A percentile compares a stretch with the other conserved stretches of the same genome.
Evolutionary conservation across 2,329 filamentous ascomycete species (phyloP).

Genomic region (Calonectria pseudoturangicola): DNA sequence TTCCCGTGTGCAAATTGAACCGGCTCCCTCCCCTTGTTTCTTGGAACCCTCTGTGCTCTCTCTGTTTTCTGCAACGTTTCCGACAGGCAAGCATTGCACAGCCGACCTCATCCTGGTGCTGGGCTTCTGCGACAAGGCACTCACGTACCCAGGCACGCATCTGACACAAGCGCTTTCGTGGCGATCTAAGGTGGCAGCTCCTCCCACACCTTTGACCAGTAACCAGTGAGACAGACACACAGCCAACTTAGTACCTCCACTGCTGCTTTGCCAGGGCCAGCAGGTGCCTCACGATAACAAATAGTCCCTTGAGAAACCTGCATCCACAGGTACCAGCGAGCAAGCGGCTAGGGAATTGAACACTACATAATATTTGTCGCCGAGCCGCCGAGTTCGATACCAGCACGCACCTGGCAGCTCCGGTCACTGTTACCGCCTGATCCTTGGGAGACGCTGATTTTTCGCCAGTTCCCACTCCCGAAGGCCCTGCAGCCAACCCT

Average conservation of each 20-base stretch:
- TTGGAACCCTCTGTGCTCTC: conserved; percentile 26
- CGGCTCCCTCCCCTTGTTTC: conserved; percentile 33
- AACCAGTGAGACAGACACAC: conserved; percentile 30
- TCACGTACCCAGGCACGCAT: conserved; percentile 46
- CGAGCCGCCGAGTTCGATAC: conserved; percentile 38
- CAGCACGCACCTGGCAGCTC: conserved; percentile 13
- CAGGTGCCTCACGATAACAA: conserved; percentile 33
- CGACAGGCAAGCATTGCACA: conserved; percentile 31
- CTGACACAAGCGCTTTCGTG: conserved; percentile 44
- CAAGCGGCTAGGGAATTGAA: conserved; percentile 27
- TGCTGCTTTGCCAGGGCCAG: conserved; percentile 17
- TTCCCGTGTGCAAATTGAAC: conserved; percentile 33
- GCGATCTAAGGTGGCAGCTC: conserved; percentile 37
- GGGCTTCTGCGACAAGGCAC: conserved; percentile 47
- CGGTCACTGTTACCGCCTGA: conserved; percentile 40
- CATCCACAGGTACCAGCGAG: conserved; percentile 4
- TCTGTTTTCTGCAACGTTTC: conserved; percentile 41
- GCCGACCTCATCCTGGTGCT: conserved; percentile 42
- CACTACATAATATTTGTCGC: conserved; percentile 25
- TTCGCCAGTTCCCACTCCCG: conserved; percentile 45
- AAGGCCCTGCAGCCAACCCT: conserved; percentile 52
- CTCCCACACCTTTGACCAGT: conserved; percentile 28
- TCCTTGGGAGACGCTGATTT: conserved; percentile 42
- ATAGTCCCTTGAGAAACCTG: conserved; percentile 28
- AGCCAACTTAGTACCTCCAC: conserved; percentile 2